phyloP scores from a whole-genome alignment of 2,329 filamentous ascomycete species.

The Cercospora sp. region DNA sequence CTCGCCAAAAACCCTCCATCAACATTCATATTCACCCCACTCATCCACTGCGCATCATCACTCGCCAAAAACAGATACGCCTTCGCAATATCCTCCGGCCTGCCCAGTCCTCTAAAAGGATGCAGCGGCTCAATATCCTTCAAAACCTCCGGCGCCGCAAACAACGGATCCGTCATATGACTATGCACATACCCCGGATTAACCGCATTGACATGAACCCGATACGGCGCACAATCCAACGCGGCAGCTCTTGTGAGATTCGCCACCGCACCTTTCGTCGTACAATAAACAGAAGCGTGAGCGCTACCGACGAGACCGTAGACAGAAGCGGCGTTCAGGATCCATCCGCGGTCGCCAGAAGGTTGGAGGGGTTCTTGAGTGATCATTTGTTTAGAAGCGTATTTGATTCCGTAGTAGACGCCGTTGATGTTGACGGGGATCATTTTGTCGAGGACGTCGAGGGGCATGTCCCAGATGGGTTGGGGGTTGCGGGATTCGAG shows the following conservation, averaged over 20 bases:
- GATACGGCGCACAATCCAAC: conserved; percentile 25
- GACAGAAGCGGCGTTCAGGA: conserved; percentile 52
- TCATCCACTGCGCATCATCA: conserved; percentile 30
- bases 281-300: conserved; percentile 20
- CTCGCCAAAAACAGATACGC: conserved; percentile 30
- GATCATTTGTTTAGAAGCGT: conserved; percentile 53
- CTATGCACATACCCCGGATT: conserved; percentile 24
- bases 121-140: conserved; percentile 16
- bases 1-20: conserved; percentile 21
- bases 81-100: conserved; percentile 27
- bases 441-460: conserved; percentile 50
- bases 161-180: conserved; percentile 27
- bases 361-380: conserved; percentile 44
- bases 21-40: conserved; percentile 22
- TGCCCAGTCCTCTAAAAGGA: conserved; percentile 24
- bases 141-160: conserved; percentile 4
- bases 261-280: conserved; percentile 28
- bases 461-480: conserved; percentile 50
- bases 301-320: conserved; percentile 44
- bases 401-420: conserved; percentile 50
- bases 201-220: conserved; percentile 27
- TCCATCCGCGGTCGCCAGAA: conserved; percentile 50
- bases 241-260: conserved; percentile 28
- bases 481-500: conserved; percentile 35
- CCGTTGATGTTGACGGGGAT: conserved; percentile 42